These are phyloP conservation scores for Phytomonas sp. DNA, from an alignment of 208 protist genomes.

Conservation along the genomic window DNA sequence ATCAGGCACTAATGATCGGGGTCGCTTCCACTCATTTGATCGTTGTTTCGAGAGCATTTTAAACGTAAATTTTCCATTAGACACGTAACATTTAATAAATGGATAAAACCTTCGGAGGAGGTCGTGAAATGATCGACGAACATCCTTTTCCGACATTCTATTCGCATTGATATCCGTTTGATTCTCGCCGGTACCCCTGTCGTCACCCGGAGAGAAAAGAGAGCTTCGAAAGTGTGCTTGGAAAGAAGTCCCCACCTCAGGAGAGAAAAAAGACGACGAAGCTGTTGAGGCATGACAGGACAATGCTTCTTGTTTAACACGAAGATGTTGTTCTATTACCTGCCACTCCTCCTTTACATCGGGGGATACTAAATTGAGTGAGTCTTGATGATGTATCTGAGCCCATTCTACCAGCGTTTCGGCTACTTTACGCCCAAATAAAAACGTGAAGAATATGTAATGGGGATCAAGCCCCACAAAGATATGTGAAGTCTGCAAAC, in stretches of 20 bases:
- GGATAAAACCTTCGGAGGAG: constrained; percentile 53
- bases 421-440: constrained; percentile 5
- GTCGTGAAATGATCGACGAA: constrained; percentile 60
- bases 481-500: neutral
- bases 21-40: neutral
- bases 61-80: constrained; percentile 33
- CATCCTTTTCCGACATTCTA: constrained; percentile 36
- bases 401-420: neutral
- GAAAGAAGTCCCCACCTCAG: neutral
- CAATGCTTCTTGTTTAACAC: neutral
- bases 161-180: neutral
- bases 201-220: neutral
- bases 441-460: constrained; percentile 9
- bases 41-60: neutral
- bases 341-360: neutral
- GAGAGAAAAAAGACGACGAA: neutral
- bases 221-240: neutral
- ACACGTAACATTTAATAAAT: constrained; percentile 42
- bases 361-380: neutral
- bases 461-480: neutral
- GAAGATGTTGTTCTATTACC: neutral
- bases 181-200: neutral
- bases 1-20: neutral
- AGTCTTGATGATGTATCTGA: neutral
- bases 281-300: neutral